Percentiles rank a stretch among this genome's conserved stretches.
These are phyloP conservation scores for Citrus trifoliata DNA, from an alignment of 345 rosid species.

Conservation along the genomic window DNA sequence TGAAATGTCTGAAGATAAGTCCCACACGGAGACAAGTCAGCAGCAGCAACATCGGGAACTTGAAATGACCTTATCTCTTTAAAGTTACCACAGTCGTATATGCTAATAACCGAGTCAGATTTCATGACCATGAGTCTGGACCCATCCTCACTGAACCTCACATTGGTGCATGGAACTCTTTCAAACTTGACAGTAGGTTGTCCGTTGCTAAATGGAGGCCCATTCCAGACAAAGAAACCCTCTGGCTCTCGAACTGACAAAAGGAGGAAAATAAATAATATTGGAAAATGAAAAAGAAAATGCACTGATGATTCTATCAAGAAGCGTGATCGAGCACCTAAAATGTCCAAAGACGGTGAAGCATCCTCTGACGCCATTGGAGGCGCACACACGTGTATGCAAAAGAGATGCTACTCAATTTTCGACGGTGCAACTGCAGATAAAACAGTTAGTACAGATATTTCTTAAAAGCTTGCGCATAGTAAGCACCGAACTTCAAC, in stretches of 20 bases:
- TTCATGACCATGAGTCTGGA: constrained; percentile 67
- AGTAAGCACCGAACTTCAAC: too few relatives aligned
- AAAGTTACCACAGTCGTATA: constrained; percentile 60
- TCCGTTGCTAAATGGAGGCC: constrained; percentile 68
- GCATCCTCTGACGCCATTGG: constrained; percentile 35
- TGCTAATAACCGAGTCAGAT: constrained; percentile 41
- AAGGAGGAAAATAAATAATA: not conserved
- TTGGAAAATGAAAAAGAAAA: not conserved
- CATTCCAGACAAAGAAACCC: constrained; percentile 73
- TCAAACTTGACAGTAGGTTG: constrained; percentile 64
- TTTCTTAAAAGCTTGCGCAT: too few relatives aligned
- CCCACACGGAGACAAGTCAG: constrained; percentile 71
- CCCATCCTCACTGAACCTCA: constrained; percentile 72
- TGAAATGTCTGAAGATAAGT: constrained; percentile 88
- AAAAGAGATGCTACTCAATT: not conserved
- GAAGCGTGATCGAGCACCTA: constrained; percentile 44
- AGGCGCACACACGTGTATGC: not conserved
- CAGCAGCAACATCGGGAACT: constrained; percentile 52
- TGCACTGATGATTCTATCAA: not conserved
- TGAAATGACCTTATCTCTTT: constrained; percentile 61
- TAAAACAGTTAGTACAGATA: not conserved
- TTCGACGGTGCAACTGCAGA: not conserved
- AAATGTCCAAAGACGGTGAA: constrained; percentile 62
- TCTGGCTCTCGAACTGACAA: constrained; percentile 74
- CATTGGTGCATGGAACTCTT: constrained; percentile 54